A percentile compares a stretch with the other conserved stretches of the same genome.
Evolutionary conservation across 768 basidiomycete genomes (phyloP).

Genomic region (Leccinum rimulosum): DNA sequence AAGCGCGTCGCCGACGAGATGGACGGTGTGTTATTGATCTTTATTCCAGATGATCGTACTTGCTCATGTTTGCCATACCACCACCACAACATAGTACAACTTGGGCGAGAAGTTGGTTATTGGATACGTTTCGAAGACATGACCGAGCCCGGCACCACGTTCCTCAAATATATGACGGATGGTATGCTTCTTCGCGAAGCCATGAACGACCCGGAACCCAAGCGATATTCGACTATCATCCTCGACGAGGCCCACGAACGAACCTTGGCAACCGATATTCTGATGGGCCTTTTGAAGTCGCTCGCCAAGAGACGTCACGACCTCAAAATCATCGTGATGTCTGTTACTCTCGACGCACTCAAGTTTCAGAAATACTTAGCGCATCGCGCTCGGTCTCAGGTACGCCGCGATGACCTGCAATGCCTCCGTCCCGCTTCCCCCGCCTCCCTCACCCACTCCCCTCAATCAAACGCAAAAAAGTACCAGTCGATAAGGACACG

Average conservation of each 20-base stretch:
- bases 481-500: no score
- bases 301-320: conserved; percentile 79
- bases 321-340: conserved; percentile 98
- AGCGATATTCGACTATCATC: conserved; percentile 95
- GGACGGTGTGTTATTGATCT: conserved; percentile 69
- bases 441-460: no score
- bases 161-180: conserved; percentile 99
- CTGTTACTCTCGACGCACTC: conserved; percentile 92
- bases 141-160: conserved; percentile 81
- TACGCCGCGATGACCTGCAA: no score
- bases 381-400: no score
- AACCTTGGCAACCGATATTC: conserved; percentile 95
- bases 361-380: conserved; percentile 95
- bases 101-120: conserved; percentile 95
- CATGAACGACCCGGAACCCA: conserved; percentile 91
- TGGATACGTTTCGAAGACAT: conserved; percentile 96
- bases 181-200: conserved; percentile 99
- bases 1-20: conserved; percentile 99
- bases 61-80: conserved; percentile 9
- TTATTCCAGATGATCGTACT: background rate
- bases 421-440: no score
- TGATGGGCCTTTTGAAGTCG: conserved; percentile 93
- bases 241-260: conserved; percentile 99
- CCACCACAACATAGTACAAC: conserved; percentile 55
- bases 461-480: no score